Evolutionary conservation across 2,329 filamentous ascomycete genomes (phyloP).

Genomic region (Passalora sequoiae): DNA sequence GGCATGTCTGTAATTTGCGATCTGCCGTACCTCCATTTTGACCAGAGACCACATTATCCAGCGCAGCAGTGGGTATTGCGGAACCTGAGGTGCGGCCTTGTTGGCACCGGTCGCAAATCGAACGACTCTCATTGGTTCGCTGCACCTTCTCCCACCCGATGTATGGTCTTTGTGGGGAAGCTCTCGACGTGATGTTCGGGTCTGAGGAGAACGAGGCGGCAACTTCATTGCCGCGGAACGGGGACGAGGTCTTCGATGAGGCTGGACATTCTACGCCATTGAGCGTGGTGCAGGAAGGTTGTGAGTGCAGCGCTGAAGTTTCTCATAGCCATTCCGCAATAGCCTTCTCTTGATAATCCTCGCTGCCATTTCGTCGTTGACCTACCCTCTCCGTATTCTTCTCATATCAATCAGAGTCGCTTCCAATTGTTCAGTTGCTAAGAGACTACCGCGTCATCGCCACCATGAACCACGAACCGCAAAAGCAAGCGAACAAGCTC

Average conservation of each 20-base stretch:
- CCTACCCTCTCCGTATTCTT: background rate
- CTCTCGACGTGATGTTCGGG: conserved; percentile 1
- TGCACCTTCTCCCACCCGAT: background rate
- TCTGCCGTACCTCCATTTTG: too few relatives aligned
- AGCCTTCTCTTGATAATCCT: background rate
- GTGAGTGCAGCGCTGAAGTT: background rate
- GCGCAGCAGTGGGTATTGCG: background rate
- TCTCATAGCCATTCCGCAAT: background rate
- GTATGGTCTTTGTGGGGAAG: background rate
- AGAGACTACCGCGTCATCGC: conserved; percentile 6
- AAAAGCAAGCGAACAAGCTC: conserved; percentile 41
- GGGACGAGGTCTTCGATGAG: conserved; percentile 3
- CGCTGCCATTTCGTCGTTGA: background rate
- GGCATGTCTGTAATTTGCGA: too few relatives aligned
- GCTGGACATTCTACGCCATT: conserved; percentile 1
- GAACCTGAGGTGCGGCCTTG: too few relatives aligned
- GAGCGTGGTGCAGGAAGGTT: background rate
- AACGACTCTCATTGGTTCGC: background rate
- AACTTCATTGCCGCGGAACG: conserved; percentile 7
- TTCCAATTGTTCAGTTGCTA: background rate
- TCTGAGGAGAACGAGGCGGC: background rate
- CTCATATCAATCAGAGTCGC: background rate
- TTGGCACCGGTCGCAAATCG: background rate
- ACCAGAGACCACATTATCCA: too few relatives aligned
- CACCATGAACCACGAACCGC: conserved; percentile 41